Evolutionary conservation across 1,284 basidiomycete species (phyloP).

Genomic region (Cutaneotrichosporon spelunceum): DNA sequence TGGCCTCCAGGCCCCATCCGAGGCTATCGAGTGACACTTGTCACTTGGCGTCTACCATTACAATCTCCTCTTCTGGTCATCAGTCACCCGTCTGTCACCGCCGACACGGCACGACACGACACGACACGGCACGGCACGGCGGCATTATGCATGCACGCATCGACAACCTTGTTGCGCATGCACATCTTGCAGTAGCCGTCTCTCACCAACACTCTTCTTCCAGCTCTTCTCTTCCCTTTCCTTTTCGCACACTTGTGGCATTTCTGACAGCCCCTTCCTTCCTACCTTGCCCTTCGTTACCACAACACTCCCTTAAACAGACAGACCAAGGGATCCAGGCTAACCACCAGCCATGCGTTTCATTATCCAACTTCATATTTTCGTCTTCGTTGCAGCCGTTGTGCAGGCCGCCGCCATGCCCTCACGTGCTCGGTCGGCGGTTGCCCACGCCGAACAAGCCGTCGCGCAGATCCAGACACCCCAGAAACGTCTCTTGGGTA

Average conservation of each 20-base stretch:
- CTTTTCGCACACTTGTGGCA: background rate
- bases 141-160: background rate
- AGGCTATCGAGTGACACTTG: no score
- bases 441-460: background rate
- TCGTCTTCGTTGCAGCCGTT: background rate
- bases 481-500: constrained; percentile 14
- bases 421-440: background rate
- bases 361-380: background rate
- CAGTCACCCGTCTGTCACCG: no score
- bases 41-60: no score
- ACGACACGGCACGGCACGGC: no score
- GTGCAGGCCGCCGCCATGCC: constrained; percentile 6
- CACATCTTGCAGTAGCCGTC: background rate
- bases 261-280: background rate
- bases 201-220: background rate
- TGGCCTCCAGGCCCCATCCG: no score
- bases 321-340: background rate
- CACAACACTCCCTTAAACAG: background rate
- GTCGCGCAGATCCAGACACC: background rate
- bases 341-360: constrained; percentile 11
- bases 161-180: background rate
- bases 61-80: no score
- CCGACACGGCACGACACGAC: no score
- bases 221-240: background rate
- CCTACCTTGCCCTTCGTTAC: background rate